Base-by-base conservation (phyloP, 306 rosid species). In the Sicyos edulis region DNA sequence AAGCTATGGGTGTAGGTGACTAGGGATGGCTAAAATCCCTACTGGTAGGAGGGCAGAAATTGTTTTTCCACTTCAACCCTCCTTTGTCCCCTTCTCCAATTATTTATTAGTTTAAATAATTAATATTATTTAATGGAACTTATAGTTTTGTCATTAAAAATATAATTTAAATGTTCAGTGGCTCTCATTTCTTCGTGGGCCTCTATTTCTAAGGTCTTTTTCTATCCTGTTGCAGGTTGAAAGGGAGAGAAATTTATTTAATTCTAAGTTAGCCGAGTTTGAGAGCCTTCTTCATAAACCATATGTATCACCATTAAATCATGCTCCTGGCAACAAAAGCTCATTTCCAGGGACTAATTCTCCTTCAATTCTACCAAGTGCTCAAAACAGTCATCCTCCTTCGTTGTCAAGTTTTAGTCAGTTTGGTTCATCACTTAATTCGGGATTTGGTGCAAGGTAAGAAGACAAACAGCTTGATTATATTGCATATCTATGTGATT, bases 361-460 rank as follows among this genome's bases (percentile, higher is more conserved):
- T 61, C 86, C 64, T 82, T 78, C 81, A 42, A 24, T 16, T 21
- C 57, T 47, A n/a, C 70, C 54, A 73, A 75, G 77, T 76, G 60
- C 86, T 22, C 88, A 84, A 81, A 85, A 65, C 77, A 80, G 61
- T 57, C 80, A 65, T 75, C 90, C 92, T 78, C 79, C 88, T 50
- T 81, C 89, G 24, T 87, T 90, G 78, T 86, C 98, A 16, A 92
- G 96, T 80, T 92, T 92, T 81, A 85, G 90, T 75, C 96, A 92
- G 80, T 76, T 88, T 34, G 86, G 92, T 59, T 58, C 92, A 71
- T 80, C 92, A 65, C 78, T 80, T 65, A 92, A 80, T 73, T 7
- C 13, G 53, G 88, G 86, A 37, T 73, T 61, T 71, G 92, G 78
- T 71, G 65, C 65, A 32, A 88, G 95, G 92, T 77, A 86, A 71